Evolutionary conservation across 2,329 filamentous ascomycete species (phyloP).

Genomic region (Calonectria honghensis): DNA sequence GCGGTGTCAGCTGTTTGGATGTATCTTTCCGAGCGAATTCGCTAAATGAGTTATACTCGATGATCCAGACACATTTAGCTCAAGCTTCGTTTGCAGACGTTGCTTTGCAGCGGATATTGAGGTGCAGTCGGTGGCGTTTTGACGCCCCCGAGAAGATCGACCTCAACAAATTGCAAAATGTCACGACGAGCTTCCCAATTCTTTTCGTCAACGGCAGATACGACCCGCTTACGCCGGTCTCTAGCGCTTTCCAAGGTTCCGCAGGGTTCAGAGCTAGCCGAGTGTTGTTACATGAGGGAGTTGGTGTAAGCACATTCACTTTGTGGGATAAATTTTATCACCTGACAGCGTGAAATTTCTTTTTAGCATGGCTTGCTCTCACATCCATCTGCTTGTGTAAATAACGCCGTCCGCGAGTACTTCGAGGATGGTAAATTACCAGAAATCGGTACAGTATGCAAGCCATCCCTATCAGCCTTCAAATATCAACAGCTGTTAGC

Average conservation of each 20-base stretch:
- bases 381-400: constrained; percentile 12
- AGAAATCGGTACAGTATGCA: constrained; percentile 11
- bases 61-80: background rate
- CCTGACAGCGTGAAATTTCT: background rate
- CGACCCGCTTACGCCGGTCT: background rate
- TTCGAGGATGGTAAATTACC: constrained; percentile 23
- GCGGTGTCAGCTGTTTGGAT: background rate
- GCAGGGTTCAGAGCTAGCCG: background rate
- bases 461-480: background rate
- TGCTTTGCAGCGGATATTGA: background rate
- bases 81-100: background rate
- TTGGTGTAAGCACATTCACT: background rate
- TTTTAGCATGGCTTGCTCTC: background rate
- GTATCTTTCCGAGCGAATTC: background rate
- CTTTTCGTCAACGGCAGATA: constrained; percentile 16
- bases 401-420: constrained; percentile 8
- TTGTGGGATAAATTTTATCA: background rate
- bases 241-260: background rate
- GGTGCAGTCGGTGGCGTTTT: background rate
- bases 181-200: background rate
- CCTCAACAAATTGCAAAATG: background rate
- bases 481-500: background rate
- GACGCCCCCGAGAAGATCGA: background rate
- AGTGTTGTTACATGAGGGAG: background rate
- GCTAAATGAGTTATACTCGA: background rate